Percentiles rank a stretch among this genome's conserved stretches.
Evolutionary conservation across 78 protist genomes (phyloP).

Genomic region (Dictyostelium discoideum): dicty_2.7 NC_007091.3:214001-214500

Average conservation of each 20-base stretch:
- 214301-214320: neutral
- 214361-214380: constrained; percentile 57
- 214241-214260: neutral
- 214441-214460: neutral
- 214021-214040: constrained; percentile 47
- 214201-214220: constrained; percentile 22
- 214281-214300: neutral
- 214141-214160: constrained; percentile 65
- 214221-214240: neutral
- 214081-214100: neutral
- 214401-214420: neutral
- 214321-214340: constrained; percentile 66
- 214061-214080: neutral
- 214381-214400: constrained; percentile 15
- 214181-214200: constrained; percentile 59
- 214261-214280: neutral
- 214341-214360: constrained; percentile 79
- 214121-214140: constrained; percentile 67
- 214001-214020: constrained; percentile 71
- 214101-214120: constrained; percentile 44
- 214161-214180: constrained; percentile 66
- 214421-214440: constrained; percentile 7
- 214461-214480: neutral
- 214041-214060: constrained; percentile 57
- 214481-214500: neutral